Evolutionary conservation across 306 rosid genomes (phyloP).

Genomic region (Mimosa bimucronata): DNA sequence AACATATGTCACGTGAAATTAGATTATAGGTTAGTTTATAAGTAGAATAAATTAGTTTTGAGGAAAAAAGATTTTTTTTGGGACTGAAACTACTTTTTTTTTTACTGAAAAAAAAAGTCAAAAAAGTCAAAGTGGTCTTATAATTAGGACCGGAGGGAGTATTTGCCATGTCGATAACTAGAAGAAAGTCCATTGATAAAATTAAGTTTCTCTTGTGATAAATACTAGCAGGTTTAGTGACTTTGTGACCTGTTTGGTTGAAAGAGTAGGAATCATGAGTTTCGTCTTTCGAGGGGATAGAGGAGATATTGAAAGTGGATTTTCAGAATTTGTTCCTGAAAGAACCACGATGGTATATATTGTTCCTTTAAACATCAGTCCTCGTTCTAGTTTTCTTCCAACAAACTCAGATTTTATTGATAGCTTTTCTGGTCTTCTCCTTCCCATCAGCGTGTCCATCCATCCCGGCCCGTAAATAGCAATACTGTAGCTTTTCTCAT

Average conservation of each 20-base stretch:
- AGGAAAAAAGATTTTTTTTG: no score
- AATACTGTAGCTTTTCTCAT: conserved; percentile 81
- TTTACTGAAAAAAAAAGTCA: no score
- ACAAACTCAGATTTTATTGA: conserved; percentile 1
- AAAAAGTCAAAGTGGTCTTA: no score
- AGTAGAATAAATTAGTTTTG: no score
- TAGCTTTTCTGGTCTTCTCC: conserved; percentile 11
- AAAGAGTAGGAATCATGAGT: conserved; percentile 54
- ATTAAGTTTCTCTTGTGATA: conserved; percentile 4
- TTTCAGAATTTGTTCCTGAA: conserved; percentile 56
- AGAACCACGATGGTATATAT: conserved; percentile 54
- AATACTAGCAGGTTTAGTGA: conserved; percentile 32
- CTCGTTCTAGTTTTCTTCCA: conserved; percentile 20
- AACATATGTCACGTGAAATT: no score
- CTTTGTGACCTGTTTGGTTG: conserved; percentile 10
- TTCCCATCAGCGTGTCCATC: conserved; percentile 42
- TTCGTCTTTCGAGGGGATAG: conserved; percentile 71
- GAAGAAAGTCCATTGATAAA: conserved; percentile 8
- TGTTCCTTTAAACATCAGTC: conserved; percentile 3
- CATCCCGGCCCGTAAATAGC: conserved; percentile 43
- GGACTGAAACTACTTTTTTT: no score
- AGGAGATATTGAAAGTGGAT: conserved; percentile 77
- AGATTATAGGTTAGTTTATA: no score
- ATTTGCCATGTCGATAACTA: not conserved
- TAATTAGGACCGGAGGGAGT: no score